phyloP scores from a whole-genome alignment of 768 basidiomycete species.

The Leccinum truebloodii region DNA sequence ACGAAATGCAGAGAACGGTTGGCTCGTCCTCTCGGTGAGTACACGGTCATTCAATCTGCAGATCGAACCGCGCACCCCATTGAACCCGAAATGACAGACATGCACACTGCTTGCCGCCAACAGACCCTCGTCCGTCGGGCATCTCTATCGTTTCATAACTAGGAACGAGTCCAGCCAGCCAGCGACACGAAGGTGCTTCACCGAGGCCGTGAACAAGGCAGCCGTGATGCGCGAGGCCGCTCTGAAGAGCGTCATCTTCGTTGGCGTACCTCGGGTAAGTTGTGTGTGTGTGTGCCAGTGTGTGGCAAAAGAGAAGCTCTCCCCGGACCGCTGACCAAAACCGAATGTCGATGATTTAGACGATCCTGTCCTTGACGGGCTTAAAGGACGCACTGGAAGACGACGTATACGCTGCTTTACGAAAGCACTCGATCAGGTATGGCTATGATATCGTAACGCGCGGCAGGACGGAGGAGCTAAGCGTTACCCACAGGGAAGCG shows the following conservation, averaged over 20 bases:
- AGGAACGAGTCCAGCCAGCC: constrained; percentile 43
- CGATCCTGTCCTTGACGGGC: constrained; percentile 79
- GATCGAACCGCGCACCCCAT: constrained; percentile 22
- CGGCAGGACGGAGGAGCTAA: constrained; percentile 21
- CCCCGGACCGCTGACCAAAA: constrained; percentile 9
- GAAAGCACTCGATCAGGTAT: constrained; percentile 66
- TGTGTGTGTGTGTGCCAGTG: background rate
- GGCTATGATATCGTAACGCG: background rate
- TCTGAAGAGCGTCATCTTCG: constrained; percentile 86
- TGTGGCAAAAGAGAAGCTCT: background rate
- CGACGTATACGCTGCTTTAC: constrained; percentile 73
- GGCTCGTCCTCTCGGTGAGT: constrained; percentile 77
- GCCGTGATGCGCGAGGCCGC: constrained; percentile 89
- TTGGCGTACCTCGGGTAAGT: constrained; percentile 81
- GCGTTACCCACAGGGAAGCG: constrained; percentile 48
- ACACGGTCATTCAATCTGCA: constrained; percentile 10
- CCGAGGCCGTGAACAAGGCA: constrained; percentile 67
- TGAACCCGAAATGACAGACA: constrained; percentile 52
- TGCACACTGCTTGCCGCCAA: constrained; percentile 84
- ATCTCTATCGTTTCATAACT: constrained; percentile 79
- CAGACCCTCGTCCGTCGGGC: constrained; percentile 74
- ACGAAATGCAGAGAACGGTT: constrained; percentile 70
- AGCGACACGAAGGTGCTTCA: constrained; percentile 43
- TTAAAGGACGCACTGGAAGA: constrained; percentile 76
- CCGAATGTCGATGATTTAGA: constrained; percentile 43